Percentiles rank a stretch among this genome's conserved stretches.
These are phyloP conservation scores for Elsinoe ampelina DNA, from an alignment of 2,329 filamentous ascomycete genomes.

Conservation along the genomic window DNA sequence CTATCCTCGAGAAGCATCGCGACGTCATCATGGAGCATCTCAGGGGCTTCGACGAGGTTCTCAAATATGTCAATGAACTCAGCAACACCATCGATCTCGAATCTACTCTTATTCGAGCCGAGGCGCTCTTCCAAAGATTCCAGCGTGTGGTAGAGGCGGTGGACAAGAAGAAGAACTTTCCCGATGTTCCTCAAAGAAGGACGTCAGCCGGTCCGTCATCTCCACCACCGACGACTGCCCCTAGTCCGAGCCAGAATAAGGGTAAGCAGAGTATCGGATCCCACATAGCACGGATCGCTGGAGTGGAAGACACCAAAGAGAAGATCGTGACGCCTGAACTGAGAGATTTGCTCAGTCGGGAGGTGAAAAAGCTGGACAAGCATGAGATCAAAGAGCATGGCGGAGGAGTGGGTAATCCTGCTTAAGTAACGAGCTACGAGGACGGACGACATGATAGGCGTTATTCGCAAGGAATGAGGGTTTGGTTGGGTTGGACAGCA, in stretches of 20 bases:
- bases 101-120: constrained; percentile 76
- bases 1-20: constrained; percentile 79
- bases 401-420: constrained; percentile 29
- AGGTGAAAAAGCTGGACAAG: constrained; percentile 45
- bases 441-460: background rate
- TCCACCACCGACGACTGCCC: background rate
- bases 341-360: constrained; percentile 50
- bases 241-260: constrained; percentile 18
- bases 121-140: constrained; percentile 80
- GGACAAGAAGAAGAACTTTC: constrained; percentile 85
- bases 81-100: constrained; percentile 87
- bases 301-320: constrained; percentile 25
- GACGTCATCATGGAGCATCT: constrained; percentile 93
- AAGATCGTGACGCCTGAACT: constrained; percentile 57
- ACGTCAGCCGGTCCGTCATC: constrained; percentile 13
- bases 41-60: constrained; percentile 87
- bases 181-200: constrained; percentile 33
- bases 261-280: constrained; percentile 27
- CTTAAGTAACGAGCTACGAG: background rate
- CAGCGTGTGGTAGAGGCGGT: constrained; percentile 81
- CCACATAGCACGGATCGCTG: constrained; percentile 20
- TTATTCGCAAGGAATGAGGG: no score
- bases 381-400: constrained; percentile 37
- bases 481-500: no score
- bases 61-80: constrained; percentile 97